Evolutionary conservation across 2,329 filamentous ascomycete species (phyloP).

Genomic region (Tolypocladium nubicola): DNA sequence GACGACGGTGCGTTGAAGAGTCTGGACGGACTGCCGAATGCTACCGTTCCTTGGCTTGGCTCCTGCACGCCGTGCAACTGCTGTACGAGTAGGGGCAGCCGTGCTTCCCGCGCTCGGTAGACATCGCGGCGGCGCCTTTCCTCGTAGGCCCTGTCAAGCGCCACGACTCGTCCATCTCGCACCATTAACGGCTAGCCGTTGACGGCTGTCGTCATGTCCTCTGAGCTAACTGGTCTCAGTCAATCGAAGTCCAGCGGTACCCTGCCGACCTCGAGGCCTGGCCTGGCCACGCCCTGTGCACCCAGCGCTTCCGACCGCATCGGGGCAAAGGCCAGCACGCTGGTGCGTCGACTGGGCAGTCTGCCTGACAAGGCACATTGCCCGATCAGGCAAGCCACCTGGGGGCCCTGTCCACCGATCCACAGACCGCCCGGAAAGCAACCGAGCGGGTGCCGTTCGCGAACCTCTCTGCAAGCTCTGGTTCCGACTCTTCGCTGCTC

Average conservation of each 20-base stretch:
- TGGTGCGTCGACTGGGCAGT: neutral
- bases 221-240: neutral
- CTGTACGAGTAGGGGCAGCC: too few species aligned
- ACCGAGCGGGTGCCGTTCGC: neutral
- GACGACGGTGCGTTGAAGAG: neutral
- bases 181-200: neutral
- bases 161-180: neutral
- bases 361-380: constrained; percentile 5
- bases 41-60: neutral
- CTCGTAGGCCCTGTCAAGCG: neutral
- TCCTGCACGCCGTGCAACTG: neutral
- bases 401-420: neutral
- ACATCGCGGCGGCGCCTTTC: neutral
- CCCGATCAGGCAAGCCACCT: constrained; percentile 1
- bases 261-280: neutral
- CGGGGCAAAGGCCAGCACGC: neutral
- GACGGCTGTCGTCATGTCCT: neutral
- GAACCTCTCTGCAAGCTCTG: too few species aligned
- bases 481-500: neutral
- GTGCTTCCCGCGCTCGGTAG: neutral
- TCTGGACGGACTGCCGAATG: neutral
- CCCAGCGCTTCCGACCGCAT: neutral
- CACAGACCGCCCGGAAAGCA: constrained; percentile 1
- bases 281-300: neutral
- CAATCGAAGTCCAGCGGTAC: neutral